phyloP scores from a whole-genome alignment of 768 basidiomycete species.

The Lactarius hatsudake region DNA sequence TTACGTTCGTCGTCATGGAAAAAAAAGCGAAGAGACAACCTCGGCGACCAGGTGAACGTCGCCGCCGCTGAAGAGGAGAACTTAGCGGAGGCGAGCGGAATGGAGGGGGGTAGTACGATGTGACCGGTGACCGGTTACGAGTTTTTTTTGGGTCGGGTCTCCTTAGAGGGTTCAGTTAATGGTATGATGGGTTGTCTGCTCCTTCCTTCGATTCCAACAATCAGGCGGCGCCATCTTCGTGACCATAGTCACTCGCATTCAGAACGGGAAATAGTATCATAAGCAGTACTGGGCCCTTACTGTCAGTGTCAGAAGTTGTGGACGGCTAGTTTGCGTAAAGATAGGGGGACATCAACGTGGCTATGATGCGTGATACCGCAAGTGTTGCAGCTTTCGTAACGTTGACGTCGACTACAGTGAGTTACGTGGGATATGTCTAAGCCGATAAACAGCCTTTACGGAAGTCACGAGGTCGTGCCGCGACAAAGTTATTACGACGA shows the following conservation, averaged over 20 bases:
- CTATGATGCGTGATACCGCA: too few species aligned
- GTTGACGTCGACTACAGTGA: not conserved
- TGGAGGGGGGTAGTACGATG: constrained; percentile 28
- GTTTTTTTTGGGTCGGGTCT: not conserved
- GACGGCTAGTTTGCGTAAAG: too few species aligned
- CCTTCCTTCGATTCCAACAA: not conserved
- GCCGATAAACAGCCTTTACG: too few species aligned
- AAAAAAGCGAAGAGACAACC: constrained; percentile 48
- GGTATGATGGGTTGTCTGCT: not conserved
- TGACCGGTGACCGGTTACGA: not conserved
- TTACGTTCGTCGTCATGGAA: constrained; percentile 57
- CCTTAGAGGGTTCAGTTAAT: not conserved
- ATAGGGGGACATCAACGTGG: too few species aligned
- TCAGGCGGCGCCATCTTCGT: not conserved
- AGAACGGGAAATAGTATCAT: not conserved
- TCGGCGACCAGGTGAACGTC: constrained; percentile 28
- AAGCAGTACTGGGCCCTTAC: too few species aligned
- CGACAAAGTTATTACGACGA: not conserved
- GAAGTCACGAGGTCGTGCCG: constrained; percentile 12
- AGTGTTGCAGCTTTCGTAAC: not conserved
- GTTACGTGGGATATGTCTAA: not conserved
- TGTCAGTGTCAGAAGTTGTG: too few species aligned
- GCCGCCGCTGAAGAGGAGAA: constrained; percentile 27
- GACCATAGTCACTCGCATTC: not conserved
- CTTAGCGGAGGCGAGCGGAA: constrained; percentile 27